Evolutionary conservation across 2,329 filamentous ascomycete species (phyloP).

Genomic region (Xylaria sp.): DNA sequence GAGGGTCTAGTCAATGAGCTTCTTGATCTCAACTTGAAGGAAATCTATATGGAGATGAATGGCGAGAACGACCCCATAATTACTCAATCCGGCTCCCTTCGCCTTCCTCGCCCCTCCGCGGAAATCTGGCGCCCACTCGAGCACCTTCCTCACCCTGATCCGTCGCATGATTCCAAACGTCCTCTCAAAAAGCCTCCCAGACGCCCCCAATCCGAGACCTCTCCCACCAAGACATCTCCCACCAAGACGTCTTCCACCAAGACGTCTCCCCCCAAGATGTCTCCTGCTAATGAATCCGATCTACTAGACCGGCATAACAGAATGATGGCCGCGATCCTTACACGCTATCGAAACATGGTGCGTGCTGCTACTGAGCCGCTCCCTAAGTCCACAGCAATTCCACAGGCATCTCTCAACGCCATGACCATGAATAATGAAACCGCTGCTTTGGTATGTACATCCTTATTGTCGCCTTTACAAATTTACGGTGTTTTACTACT

Average conservation of each 20-base stretch:
- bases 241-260: not conserved
- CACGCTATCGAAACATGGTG: slow-evolving; percentile 58
- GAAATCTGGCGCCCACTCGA: slow-evolving; percentile 1
- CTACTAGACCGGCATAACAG: slow-evolving; percentile 58
- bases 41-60: not conserved
- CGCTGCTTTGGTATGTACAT: slow-evolving; percentile 51
- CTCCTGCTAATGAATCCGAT: slow-evolving; percentile 18
- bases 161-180: not conserved
- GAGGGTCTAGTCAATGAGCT: slow-evolving; percentile 6
- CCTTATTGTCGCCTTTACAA: not conserved
- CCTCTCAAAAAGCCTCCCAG: not conserved
- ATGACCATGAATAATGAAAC: slow-evolving; percentile 56
- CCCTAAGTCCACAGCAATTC: slow-evolving; percentile 50
- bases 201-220: not conserved
- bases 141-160: not conserved
- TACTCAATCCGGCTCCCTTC: not conserved
- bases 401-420: slow-evolving; percentile 54
- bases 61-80: not conserved
- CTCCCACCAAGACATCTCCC: no score
- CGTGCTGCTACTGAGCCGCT: slow-evolving; percentile 52
- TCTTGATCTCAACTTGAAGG: not conserved
- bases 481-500: not conserved
- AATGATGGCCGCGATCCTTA: slow-evolving; percentile 58
- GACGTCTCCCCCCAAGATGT: not conserved
- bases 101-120: not conserved